Evolutionary conservation across 768 basidiomycete genomes (phyloP).

Genomic region (Mycena polygramma): DNA sequence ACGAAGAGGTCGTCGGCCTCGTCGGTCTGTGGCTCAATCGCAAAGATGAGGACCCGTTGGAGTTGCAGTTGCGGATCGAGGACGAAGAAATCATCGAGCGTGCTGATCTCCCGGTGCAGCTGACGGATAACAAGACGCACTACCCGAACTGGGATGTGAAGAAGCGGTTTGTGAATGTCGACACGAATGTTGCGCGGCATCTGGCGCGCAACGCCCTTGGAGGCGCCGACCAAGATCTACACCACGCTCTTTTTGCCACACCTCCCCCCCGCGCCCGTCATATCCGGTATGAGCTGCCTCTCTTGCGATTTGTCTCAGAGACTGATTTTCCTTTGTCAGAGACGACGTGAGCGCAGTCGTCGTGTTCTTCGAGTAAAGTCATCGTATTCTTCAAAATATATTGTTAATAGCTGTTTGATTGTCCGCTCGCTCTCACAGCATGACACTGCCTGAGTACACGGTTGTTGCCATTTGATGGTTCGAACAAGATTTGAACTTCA

Average conservation of each 20-base stretch:
- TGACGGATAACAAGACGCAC: slow-evolving; percentile 50
- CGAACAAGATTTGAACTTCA: too few relatives aligned
- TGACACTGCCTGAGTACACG: too few relatives aligned
- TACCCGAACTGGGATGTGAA: slow-evolving; percentile 52
- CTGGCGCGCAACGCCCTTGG: slow-evolving; percentile 68
- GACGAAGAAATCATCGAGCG: slow-evolving; percentile 32
- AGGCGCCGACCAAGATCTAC: slow-evolving; percentile 60
- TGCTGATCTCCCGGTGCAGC: slow-evolving; percentile 49
- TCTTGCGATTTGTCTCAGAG: background rate
- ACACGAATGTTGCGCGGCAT: slow-evolving; percentile 63
- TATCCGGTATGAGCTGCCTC: slow-evolving; percentile 49
- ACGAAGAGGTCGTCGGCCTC: slow-evolving; percentile 67
- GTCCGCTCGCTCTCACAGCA: too few relatives aligned
- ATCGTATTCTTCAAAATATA: background rate
- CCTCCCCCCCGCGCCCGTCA: slow-evolving; percentile 52
- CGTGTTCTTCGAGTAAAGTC: slow-evolving; percentile 28
- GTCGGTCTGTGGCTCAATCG: slow-evolving; percentile 56
- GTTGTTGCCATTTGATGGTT: too few relatives aligned
- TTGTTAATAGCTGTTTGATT: background rate
- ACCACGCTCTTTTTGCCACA: slow-evolving; percentile 54
- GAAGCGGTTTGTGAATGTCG: slow-evolving; percentile 56
- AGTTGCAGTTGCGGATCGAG: background rate
- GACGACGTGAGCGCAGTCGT: slow-evolving; percentile 30
- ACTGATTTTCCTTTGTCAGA: slow-evolving; percentile 27
- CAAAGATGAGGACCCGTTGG: slow-evolving; percentile 1